phyloP scores from a whole-genome alignment of 768 basidiomycete genomes.

The Pleurotus tuoliensis region DNA sequence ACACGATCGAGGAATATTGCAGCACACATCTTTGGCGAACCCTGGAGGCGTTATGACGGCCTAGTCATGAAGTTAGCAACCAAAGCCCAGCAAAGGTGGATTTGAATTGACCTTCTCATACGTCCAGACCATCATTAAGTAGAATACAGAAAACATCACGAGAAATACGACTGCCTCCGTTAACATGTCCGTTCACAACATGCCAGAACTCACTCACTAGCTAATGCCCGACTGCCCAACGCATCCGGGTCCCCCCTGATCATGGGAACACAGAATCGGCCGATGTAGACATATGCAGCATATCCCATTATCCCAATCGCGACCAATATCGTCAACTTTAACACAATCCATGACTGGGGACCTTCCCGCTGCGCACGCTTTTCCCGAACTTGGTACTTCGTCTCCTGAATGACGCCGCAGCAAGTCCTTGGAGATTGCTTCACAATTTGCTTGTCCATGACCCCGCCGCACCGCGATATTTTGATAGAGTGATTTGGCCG shows the following conservation, averaged over 20 bases:
- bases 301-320: constrained; percentile 62
- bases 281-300: constrained; percentile 75
- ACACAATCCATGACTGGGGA: constrained; percentile 71
- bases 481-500: too few relatives aligned
- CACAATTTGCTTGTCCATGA: too few relatives aligned
- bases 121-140: constrained; percentile 73
- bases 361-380: constrained; percentile 37
- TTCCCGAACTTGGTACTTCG: constrained; percentile 32
- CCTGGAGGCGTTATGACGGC: constrained; percentile 67
- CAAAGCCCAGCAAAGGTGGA: not conserved
- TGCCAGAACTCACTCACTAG: constrained; percentile 51
- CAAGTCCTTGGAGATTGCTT: constrained; percentile 17
- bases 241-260: constrained; percentile 42
- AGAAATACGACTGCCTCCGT: constrained; percentile 58
- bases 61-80: constrained; percentile 28
- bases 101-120: constrained; percentile 61
- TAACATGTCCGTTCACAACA: not conserved
- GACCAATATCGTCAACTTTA: constrained; percentile 63
- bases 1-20: not conserved
- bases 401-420: constrained; percentile 55
- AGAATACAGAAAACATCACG: constrained; percentile 57
- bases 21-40: constrained; percentile 59
- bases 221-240: constrained; percentile 46
- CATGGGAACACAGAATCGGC: constrained; percentile 66
- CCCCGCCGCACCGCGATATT: not conserved